phyloP scores from a whole-genome alignment of 129 eudicot species.

The Arctium lappa region DNA sequence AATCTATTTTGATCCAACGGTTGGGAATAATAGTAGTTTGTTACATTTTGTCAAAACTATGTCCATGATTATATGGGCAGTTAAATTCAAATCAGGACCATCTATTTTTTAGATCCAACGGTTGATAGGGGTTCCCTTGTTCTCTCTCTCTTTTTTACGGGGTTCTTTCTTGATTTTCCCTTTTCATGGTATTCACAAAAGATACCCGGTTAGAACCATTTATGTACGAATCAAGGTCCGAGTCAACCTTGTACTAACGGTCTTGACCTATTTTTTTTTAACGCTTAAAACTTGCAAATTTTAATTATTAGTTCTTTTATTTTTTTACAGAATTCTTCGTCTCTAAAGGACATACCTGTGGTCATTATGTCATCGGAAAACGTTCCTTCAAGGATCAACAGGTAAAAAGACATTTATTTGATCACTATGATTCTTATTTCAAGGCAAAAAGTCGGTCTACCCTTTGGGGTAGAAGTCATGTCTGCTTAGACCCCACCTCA shows the following conservation, averaged over 20 bases:
- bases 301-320: neutral
- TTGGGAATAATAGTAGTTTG: neutral
- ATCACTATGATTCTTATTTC: neutral
- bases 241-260: neutral
- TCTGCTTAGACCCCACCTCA: neutral
- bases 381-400: slow-evolving; percentile 84
- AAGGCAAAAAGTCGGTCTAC: neutral
- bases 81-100: neutral
- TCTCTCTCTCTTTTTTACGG: neutral
- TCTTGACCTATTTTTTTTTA: neutral
- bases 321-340: slow-evolving; percentile 66
- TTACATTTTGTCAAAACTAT: neutral
- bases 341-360: slow-evolving; percentile 77
- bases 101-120: neutral
- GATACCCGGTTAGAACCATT: neutral
- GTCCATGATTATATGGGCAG: too few species aligned
- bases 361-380: slow-evolving; percentile 98
- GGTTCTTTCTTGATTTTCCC: too few species aligned
- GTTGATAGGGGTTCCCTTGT: neutral
- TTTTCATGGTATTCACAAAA: neutral
- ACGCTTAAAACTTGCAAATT: neutral
- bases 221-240: neutral
- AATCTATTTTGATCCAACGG: neutral
- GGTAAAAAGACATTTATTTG: slow-evolving; percentile 39
- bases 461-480: neutral